Percentiles rank a stretch among this genome's conserved stretches.
phyloP scores from a whole-genome alignment of 2,329 filamentous ascomycete genomes.

The Tolypocladium pustulatum region DNA sequence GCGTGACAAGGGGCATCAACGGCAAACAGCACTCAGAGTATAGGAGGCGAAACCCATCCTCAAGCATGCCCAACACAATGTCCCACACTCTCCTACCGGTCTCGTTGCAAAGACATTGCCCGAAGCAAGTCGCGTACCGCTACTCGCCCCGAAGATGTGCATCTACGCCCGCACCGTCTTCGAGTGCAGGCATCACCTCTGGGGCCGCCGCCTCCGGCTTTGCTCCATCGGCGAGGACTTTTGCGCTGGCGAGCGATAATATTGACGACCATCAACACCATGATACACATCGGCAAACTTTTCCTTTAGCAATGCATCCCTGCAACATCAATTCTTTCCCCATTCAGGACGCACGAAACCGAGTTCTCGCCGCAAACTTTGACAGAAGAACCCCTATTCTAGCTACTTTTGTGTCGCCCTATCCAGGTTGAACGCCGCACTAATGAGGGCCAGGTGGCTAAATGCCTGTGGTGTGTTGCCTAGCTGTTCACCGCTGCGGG shows the following conservation, averaged over 20 bases:
- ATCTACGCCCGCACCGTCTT: conserved; percentile 14
- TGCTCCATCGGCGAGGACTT: conserved; percentile 11
- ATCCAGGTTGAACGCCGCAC: conserved; percentile 67
- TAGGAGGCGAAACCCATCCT: not conserved
- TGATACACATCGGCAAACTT: not conserved
- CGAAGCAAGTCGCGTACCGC: too few relatives aligned
- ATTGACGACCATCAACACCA: not conserved
- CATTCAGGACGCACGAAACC: not conserved
- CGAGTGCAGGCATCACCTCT: conserved; percentile 13
- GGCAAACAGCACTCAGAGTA: not conserved
- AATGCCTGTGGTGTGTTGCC: conserved; percentile 75
- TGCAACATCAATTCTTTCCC: not conserved
- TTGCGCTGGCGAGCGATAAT: not conserved
- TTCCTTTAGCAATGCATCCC: not conserved
- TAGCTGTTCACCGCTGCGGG: conserved; percentile 63
- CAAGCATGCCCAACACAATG: not conserved
- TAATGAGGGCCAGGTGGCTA: conserved; percentile 65
- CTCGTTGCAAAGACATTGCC: too few relatives aligned
- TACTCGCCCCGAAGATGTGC: conserved; percentile 14
- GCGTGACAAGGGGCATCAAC: not conserved
- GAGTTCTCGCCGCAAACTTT: not conserved
- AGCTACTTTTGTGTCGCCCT: conserved; percentile 24
- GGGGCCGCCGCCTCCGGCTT: conserved; percentile 13
- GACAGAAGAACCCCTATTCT: not conserved
- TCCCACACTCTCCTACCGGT: not conserved